These are phyloP conservation scores for Kwoniella heveanensis DNA, from an alignment of 768 basidiomycete genomes.

Conservation along the genomic window DNA sequence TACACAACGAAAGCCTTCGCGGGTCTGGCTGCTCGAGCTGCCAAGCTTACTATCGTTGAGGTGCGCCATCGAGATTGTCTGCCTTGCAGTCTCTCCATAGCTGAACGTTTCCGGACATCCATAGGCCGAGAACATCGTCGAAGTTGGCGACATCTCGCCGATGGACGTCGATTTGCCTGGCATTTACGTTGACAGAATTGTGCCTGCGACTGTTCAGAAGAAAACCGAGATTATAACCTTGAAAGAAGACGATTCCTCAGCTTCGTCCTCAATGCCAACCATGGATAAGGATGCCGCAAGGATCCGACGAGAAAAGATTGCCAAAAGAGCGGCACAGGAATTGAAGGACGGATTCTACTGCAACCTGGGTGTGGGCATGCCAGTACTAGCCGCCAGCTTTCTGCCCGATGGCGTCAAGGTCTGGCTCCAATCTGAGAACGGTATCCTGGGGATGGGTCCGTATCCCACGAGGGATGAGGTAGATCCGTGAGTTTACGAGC, in stretches of 20 bases:
- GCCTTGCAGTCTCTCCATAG: too few relatives aligned
- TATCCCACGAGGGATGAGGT: conserved; percentile 53
- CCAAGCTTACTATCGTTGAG: conserved; percentile 37
- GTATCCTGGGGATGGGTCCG: conserved; percentile 55
- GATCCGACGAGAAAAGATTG: conserved; percentile 28
- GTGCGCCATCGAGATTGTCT: conserved; percentile 7
- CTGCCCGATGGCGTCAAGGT: conserved; percentile 51
- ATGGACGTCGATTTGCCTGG: conserved; percentile 38
- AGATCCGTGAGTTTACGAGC: conserved; percentile 33
- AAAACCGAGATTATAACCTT: conserved; percentile 34
- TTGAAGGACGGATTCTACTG: conserved; percentile 46
- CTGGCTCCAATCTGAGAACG: conserved; percentile 57
- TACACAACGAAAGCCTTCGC: conserved; percentile 36
- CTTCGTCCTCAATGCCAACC: neutral
- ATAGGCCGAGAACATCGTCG: conserved; percentile 41
- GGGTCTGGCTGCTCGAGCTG: conserved; percentile 28
- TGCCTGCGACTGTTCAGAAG: conserved; percentile 27
- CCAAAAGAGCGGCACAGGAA: conserved; percentile 31
- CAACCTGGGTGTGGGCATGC: conserved; percentile 57
- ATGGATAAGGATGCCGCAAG: conserved; percentile 12
- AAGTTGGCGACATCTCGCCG: conserved; percentile 32
- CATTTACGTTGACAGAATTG: conserved; percentile 42
- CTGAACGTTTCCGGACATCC: conserved; percentile 1
- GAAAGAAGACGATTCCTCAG: neutral
- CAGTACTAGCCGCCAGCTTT: conserved; percentile 50